Evolutionary conservation across 805 yeast genomes (phyloP).

Genomic region (Myxozyma geophila): DNA sequence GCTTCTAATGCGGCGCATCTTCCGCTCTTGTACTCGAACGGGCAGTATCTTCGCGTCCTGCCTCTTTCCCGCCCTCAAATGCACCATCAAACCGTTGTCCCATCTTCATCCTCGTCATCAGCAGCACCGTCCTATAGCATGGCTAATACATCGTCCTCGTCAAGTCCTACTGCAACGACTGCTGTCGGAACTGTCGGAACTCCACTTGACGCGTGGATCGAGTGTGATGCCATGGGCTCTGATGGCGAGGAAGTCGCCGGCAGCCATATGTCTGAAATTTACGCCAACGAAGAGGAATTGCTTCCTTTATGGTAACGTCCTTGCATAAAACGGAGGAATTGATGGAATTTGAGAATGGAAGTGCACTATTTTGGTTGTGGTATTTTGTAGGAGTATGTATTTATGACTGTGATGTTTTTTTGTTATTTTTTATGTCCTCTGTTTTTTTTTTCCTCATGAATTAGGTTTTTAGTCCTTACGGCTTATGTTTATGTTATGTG

Average conservation of each 20-base stretch:
- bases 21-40: background rate
- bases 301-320: background rate
- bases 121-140: no score
- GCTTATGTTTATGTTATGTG: no score
- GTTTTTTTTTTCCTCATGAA: no score
- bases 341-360: no score
- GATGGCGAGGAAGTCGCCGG: constrained; percentile 1
- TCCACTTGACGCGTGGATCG: constrained; percentile 8
- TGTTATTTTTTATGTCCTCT: no score
- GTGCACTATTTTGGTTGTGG: no score
- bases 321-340: no score
- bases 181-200: constrained; percentile 3
- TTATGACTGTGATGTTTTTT: no score
- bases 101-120: no score
- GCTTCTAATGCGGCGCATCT: no score
- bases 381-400: no score
- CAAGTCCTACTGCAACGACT: background rate
- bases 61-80: constrained; percentile 6
- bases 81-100: background rate
- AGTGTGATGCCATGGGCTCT: constrained; percentile 17
- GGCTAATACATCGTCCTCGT: background rate
- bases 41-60: constrained; percentile 4
- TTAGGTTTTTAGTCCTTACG: no score
- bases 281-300: background rate
- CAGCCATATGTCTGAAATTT: constrained; percentile 5